Percentiles rank a stretch among this genome's conserved stretches.
Evolutionary conservation across 139 green algal species (phyloP).

Genomic region (Micromonas commoda): DNA sequence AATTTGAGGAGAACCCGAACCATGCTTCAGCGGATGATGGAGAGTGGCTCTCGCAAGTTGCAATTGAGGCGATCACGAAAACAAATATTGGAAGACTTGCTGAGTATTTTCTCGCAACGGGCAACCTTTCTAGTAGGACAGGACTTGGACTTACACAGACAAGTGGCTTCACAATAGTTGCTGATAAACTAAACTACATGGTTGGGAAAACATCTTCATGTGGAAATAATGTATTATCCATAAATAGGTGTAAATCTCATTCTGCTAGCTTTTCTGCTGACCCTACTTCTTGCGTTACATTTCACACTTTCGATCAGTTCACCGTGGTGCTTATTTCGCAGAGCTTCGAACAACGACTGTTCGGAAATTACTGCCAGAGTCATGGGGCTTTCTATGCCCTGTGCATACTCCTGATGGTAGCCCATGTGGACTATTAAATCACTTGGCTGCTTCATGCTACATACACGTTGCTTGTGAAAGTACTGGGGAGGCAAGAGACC

Average conservation of each 20-base stretch:
- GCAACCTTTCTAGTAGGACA: slow-evolving; percentile 72
- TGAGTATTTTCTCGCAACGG: slow-evolving; percentile 87
- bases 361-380: slow-evolving; percentile 94
- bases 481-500: background rate
- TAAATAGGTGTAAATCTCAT: too few species aligned
- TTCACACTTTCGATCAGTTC: slow-evolving; percentile 86
- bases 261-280: too few species aligned
- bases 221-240: too few species aligned
- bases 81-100: slow-evolving; percentile 29
- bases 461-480: background rate
- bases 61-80: background rate
- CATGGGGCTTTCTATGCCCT: slow-evolving; percentile 96
- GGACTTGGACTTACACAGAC: slow-evolving; percentile 72
- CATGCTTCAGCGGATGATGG: background rate
- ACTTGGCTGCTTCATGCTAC: slow-evolving; percentile 70
- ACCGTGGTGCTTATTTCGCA: slow-evolving; percentile 90
- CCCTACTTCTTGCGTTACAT: slow-evolving; percentile 84
- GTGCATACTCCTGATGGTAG: slow-evolving; percentile 96
- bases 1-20: background rate
- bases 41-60: background rate
- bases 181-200: slow-evolving; percentile 97
- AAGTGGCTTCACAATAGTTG: slow-evolving; percentile 89
- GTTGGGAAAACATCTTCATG: too few species aligned
- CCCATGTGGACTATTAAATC: slow-evolving; percentile 92
- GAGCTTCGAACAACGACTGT: slow-evolving; percentile 88